A percentile compares a stretch with the other conserved stretches of the same genome.
These are phyloP conservation scores for Gnomoniopsis sp. DNA, from an alignment of 2,329 filamentous ascomycete species.

Conservation along the genomic window DNA sequence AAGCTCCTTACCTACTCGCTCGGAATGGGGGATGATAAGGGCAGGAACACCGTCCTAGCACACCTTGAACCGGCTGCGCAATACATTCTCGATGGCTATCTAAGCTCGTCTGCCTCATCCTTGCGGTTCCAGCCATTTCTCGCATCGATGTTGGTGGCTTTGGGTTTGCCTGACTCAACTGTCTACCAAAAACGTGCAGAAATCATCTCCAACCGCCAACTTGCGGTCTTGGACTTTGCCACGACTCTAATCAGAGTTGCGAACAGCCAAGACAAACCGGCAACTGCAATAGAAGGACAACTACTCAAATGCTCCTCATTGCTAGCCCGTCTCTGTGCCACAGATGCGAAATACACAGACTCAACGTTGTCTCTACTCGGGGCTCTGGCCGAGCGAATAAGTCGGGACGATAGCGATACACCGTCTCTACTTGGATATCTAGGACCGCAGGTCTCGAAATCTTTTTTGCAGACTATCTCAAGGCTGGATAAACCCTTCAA, in stretches of 20 bases:
- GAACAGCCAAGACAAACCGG: constrained; percentile 58
- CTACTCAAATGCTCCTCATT: constrained; percentile 78
- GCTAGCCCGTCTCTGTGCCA: constrained; percentile 72
- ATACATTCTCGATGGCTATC: constrained; percentile 73
- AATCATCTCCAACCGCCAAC: constrained; percentile 60
- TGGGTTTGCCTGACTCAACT: constrained; percentile 58
- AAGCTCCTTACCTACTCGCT: constrained; percentile 70
- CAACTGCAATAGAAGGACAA: constrained; percentile 68
- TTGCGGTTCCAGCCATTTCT: constrained; percentile 76
- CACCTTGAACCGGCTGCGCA: constrained; percentile 70
- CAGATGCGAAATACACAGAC: constrained; percentile 61
- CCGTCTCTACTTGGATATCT: constrained; percentile 93
- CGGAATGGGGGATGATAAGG: constrained; percentile 55
- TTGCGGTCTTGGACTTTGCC: constrained; percentile 62
- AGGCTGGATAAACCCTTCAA: constrained; percentile 73
- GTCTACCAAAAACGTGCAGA: constrained; percentile 54
- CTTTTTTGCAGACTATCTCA: constrained; percentile 76
- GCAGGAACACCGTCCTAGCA: constrained; percentile 40
- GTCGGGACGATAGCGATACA: constrained; percentile 67
- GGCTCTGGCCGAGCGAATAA: constrained; percentile 67
- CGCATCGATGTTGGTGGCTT: constrained; percentile 62
- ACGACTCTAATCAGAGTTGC: constrained; percentile 69
- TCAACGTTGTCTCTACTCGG: constrained; percentile 69
- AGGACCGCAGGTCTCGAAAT: constrained; percentile 75
- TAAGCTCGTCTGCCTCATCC: constrained; percentile 66